These are phyloP conservation scores for Solanum chmielewskii DNA, from an alignment of 257 asterid species.

Conservation along the genomic window DNA sequence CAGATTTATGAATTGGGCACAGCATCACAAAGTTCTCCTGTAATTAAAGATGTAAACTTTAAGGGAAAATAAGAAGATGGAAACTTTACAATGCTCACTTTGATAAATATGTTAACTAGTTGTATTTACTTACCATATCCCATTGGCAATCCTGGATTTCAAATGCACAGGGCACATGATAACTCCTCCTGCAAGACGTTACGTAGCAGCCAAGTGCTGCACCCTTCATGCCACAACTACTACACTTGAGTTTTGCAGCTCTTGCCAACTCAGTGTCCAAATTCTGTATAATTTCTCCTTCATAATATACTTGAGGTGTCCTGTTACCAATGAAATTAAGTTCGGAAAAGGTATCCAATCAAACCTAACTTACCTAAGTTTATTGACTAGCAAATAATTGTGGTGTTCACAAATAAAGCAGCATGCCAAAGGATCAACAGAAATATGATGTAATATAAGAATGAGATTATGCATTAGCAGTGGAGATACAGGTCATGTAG, in stretches of 20 bases:
- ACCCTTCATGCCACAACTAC: conserved; percentile 79
- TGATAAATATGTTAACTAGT: background rate
- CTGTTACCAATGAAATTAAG: conserved; percentile 23
- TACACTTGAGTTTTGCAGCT: conserved; percentile 92
- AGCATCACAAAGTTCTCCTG: conserved; percentile 70
- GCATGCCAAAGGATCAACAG: background rate
- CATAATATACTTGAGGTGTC: conserved; percentile 76
- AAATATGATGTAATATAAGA: background rate
- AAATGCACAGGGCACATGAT: conserved; percentile 86
- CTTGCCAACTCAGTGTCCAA: conserved; percentile 72
- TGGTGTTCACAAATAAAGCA: background rate
- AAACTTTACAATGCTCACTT: background rate
- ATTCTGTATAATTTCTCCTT: conserved; percentile 53
- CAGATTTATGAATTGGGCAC: conserved; percentile 67
- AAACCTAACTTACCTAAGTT: background rate
- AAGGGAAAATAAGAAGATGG: background rate
- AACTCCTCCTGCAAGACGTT: conserved; percentile 71
- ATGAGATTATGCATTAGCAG: background rate
- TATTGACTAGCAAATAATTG: background rate
- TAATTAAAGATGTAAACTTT: background rate
- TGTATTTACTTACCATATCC: conserved; percentile 50
- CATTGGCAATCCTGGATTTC: conserved; percentile 66
- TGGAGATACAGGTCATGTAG: background rate
- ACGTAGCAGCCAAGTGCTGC: conserved; percentile 92
- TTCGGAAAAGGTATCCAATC: background rate